These are phyloP conservation scores for Aspergillus uvarum DNA, from an alignment of 2,329 filamentous ascomycete species.

Conservation along the genomic window DNA sequence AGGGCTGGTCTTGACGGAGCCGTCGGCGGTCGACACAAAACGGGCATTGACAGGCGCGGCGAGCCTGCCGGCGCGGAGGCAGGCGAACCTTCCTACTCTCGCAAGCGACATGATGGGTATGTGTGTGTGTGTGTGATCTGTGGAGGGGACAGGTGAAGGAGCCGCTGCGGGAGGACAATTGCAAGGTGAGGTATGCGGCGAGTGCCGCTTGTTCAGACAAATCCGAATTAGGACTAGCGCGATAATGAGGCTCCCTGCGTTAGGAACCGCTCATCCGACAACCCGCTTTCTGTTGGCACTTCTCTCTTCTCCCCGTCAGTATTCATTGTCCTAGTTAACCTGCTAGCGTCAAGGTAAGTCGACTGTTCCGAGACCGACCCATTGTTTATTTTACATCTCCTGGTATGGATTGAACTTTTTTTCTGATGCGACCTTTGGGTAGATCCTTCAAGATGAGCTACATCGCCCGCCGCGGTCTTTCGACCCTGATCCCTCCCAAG, in stretches of 20 bases:
- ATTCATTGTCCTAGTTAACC: constrained; percentile 33
- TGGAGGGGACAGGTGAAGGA: constrained; percentile 20
- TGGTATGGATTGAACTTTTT: not conserved
- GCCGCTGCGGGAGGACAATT: constrained; percentile 35
- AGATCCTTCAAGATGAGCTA: constrained; percentile 76
- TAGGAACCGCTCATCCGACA: constrained; percentile 35
- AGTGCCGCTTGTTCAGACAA: constrained; percentile 32
- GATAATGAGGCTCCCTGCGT: constrained; percentile 24
- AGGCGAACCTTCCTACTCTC: constrained; percentile 50
- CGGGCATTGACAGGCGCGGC: constrained; percentile 37
- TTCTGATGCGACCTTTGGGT: constrained; percentile 21
- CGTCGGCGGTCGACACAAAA: constrained; percentile 47
- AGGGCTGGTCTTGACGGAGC: constrained; percentile 55
- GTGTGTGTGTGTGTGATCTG: constrained; percentile 11
- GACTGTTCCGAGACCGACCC: not conserved
- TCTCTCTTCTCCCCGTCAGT: constrained; percentile 34
- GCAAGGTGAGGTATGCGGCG: constrained; percentile 33
- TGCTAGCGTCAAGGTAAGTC: constrained; percentile 36
- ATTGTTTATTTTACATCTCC: not conserved
- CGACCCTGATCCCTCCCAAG: constrained; percentile 99
- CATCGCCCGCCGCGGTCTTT: constrained; percentile 85
- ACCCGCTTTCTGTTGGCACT: constrained; percentile 37
- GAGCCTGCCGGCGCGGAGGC: constrained; percentile 34
- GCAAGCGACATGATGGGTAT: constrained; percentile 63
- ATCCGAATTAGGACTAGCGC: constrained; percentile 39